Evolutionary conservation across 2,329 filamentous ascomycete species (phyloP), one percentile per base, ranked within the genome.

Genomic region (Harringtonia aguacate): DNA sequence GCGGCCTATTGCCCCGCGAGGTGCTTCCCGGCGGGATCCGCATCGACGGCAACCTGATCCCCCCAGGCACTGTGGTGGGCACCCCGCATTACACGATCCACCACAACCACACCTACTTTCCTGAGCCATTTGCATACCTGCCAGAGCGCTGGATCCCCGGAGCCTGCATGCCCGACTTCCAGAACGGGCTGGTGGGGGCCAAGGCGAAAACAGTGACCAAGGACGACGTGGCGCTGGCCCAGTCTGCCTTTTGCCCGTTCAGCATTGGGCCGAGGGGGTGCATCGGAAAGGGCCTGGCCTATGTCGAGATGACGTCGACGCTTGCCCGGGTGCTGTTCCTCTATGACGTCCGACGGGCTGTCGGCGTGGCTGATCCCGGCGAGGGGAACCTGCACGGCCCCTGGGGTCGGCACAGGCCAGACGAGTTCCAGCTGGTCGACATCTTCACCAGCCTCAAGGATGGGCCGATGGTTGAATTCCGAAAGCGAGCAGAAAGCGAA

Each of bases 391-490:
- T 57, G 3, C 64, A 63, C 27, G 55, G 66, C 8, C 74, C 72
- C 55, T 72, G 64, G 63, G 78, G 77, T 0, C 66, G 78, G 37
- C 68, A 78, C 44, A 66, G 72, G 38, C 56, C 55, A 17, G 63
- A 56, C 2, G 84, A 87, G 67, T 85, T 80, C 59, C 82, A 86
- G 65, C 64, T 86, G 45, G 63, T 72, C 41, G 84, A 88, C 57
- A 81, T 76, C 17, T 87, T 88, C 60, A 85, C 83, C 28, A 84
- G 80, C 53, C 66, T 74, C 53, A 88, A 86, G 65, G 72, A 83
- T 54, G 84, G 84, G 1, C 78, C 80, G 1, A 69, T 84, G 63
- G 65, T 86, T 45, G 75, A 85, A 63, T 81, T 82, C 63, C 49
- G 50, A 55, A 58, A 8, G 13, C 35, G 35, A 20, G 4, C 18